A percentile compares a stretch with the other conserved stretches of the same genome.
Conservation (phyloP, 1,139 yeast genomes). For the Protomyces pachydermus region DNA sequence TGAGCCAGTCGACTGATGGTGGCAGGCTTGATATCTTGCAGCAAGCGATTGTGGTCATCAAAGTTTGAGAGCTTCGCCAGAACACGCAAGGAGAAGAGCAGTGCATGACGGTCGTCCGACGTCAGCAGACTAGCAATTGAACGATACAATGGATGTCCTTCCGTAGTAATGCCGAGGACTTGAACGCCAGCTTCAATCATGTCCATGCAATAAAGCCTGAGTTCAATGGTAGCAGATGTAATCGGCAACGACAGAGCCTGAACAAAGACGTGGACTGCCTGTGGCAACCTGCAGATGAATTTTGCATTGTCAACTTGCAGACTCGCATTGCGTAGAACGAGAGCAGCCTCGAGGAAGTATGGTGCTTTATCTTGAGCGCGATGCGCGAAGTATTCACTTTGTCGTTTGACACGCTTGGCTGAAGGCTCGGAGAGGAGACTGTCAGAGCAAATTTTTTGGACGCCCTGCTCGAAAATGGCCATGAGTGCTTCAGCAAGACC, state of each 20-base stretch:
- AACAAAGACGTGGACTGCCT: conserved; percentile 42
- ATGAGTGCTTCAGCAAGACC: conserved; percentile 52
- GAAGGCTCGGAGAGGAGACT: background rate
- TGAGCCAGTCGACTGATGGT: conserved; percentile 42
- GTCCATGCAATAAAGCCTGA: conserved; percentile 67
- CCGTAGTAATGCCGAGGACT: conserved; percentile 66
- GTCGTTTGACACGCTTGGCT: background rate
- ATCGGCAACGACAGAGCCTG: conserved; percentile 46
- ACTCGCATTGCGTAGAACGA: conserved; percentile 70
- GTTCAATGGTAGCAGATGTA: conserved; percentile 50
- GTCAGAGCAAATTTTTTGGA: background rate
- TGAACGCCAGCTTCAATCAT: conserved; percentile 80
- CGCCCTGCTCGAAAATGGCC: conserved; percentile 36
- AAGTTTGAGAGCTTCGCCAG: conserved; percentile 42
- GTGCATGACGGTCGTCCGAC: conserved; percentile 40
- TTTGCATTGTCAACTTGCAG: conserved; percentile 83
- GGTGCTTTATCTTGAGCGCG: conserved; percentile 41
- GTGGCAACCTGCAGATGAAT: conserved; percentile 55
- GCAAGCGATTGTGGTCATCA: conserved; percentile 39
- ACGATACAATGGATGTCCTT: conserved; percentile 44
- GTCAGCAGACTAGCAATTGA: conserved; percentile 31
- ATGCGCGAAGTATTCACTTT: background rate
- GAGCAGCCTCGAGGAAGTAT: conserved; percentile 56
- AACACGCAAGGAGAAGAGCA: conserved; percentile 42
- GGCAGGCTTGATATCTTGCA: conserved; percentile 33